Evolutionary conservation across 768 basidiomycete species (phyloP).

Genomic region (Lactifluus pinguis): DNA sequence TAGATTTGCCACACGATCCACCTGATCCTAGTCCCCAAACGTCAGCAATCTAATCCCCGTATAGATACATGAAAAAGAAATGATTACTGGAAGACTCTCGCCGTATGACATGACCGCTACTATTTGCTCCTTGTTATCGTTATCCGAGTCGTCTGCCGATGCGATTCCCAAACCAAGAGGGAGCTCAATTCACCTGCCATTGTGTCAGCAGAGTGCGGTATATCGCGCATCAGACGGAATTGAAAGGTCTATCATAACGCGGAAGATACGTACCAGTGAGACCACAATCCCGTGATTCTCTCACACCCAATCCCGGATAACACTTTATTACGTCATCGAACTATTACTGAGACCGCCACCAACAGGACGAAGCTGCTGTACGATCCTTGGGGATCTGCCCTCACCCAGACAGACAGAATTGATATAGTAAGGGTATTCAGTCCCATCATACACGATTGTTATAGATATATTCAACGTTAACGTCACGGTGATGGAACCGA

Average conservation of each 20-base stretch:
- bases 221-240: background rate
- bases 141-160: background rate
- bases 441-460: no score
- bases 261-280: slow-evolving; percentile 7
- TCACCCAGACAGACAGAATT: no score
- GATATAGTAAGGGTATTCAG: background rate
- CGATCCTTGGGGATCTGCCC: no score
- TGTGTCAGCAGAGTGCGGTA: slow-evolving; percentile 1
- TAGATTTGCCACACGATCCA: slow-evolving; percentile 21
- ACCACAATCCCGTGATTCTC: background rate
- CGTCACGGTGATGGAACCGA: background rate
- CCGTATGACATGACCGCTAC: slow-evolving; percentile 15
- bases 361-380: no score
- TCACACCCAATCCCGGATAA: no score
- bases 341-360: no score
- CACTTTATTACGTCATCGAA: background rate
- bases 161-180: background rate
- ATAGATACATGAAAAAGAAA: background rate
- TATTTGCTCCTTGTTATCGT: background rate
- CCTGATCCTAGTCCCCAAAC: slow-evolving; percentile 15
- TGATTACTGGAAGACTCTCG: slow-evolving; percentile 18
- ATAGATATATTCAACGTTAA: background rate
- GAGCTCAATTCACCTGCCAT: background rate
- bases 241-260: background rate
- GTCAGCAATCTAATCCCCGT: background rate